Conservation (phyloP, 768 basidiomycete species). For the Steccherinum ochraceum region DNA sequence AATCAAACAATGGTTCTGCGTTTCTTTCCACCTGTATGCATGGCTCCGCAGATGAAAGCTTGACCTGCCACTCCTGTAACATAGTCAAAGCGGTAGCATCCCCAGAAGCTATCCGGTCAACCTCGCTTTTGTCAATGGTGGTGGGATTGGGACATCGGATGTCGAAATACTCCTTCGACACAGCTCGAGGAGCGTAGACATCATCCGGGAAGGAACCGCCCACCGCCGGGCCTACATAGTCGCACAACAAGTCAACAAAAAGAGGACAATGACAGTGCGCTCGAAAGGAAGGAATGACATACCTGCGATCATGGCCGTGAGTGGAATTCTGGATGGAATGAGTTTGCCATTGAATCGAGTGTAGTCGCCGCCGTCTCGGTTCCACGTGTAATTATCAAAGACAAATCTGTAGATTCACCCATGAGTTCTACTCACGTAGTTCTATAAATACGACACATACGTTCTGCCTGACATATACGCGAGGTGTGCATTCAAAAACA, state of each 20-base stretch:
- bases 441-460: conserved; percentile 18
- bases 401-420: conserved; percentile 28
- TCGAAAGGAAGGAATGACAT: conserved; percentile 12
- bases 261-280: not conserved
- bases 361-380: conserved; percentile 29
- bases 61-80: conserved; percentile 32
- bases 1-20: not conserved
- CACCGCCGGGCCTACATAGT: conserved; percentile 31
- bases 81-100: conserved; percentile 26
- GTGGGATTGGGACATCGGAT: conserved; percentile 34
- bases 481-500: conserved; percentile 27
- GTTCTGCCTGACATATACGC: conserved; percentile 29
- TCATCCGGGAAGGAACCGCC: conserved; percentile 31
- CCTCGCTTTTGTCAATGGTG: conserved; percentile 18
- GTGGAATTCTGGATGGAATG: conserved; percentile 46
- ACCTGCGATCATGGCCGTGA: conserved; percentile 48
- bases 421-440: not conserved
- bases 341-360: conserved; percentile 38
- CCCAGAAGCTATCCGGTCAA: conserved; percentile 22
- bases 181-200: conserved; percentile 27
- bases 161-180: conserved; percentile 32
- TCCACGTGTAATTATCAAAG: conserved; percentile 53
- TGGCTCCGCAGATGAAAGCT: conserved; percentile 25
- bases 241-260: too few relatives aligned
- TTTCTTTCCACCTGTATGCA: conserved; percentile 30